phyloP scores from a whole-genome alignment of 306 rosid species.

The Trichosanthes cucumerina region DNA sequence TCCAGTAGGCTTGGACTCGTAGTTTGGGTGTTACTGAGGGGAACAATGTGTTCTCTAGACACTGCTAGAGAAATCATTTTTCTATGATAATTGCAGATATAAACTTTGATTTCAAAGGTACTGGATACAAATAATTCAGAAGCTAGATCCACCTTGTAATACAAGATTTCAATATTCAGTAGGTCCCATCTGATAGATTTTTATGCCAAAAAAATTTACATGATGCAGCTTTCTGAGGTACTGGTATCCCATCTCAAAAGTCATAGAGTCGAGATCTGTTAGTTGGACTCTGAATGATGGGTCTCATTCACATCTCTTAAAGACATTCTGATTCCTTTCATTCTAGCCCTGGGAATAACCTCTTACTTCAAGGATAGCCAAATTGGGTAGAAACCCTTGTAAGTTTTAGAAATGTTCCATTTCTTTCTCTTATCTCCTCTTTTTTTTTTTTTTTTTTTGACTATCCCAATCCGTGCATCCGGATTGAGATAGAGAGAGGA shows the following conservation, averaged over 20 bases:
- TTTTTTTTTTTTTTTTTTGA: background rate
- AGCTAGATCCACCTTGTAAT: slow-evolving; percentile 8
- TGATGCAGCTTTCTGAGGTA: background rate
- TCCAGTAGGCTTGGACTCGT: background rate
- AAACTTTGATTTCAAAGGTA: background rate
- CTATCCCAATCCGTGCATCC: background rate
- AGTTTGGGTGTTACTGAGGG: background rate
- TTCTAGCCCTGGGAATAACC: background rate
- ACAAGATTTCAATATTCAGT: slow-evolving; percentile 21
- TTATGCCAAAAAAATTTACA: slow-evolving; percentile 20
- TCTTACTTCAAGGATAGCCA: background rate
- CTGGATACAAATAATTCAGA: background rate
- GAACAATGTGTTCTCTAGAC: background rate
- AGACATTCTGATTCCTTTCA: background rate
- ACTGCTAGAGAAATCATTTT: background rate
- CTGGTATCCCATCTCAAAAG: background rate
- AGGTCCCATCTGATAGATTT: slow-evolving; percentile 37
- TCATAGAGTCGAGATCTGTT: background rate
- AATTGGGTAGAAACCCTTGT: background rate
- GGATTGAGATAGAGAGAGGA: background rate
- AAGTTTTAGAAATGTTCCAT: background rate
- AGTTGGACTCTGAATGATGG: background rate
- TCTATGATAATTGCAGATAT: background rate
- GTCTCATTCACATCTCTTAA: background rate
- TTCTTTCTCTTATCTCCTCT: background rate